Percentiles rank a stretch among this genome's conserved stretches.
Conservation (phyloP, 1,284 basidiomycete genomes). For the Hortiboletus rubellus region DNA sequence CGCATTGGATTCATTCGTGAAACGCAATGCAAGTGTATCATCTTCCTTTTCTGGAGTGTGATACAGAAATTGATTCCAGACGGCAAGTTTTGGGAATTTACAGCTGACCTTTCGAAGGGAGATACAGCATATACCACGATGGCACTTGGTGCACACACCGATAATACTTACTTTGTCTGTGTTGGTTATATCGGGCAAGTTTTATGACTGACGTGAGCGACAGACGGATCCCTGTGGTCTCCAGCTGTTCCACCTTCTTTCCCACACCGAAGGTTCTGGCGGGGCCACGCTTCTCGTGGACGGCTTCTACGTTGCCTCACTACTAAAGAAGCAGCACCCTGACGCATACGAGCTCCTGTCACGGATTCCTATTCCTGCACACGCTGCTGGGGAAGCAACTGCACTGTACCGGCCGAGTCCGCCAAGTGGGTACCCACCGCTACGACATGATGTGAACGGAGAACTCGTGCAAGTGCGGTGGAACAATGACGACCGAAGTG, state of each 20-base stretch:
- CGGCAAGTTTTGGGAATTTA: conserved; percentile 97
- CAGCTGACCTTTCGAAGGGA: conserved; percentile 86
- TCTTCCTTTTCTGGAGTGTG: conserved; percentile 3
- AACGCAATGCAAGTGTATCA: conserved; percentile 72
- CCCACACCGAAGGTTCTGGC: conserved; percentile 79
- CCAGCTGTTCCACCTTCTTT: conserved; percentile 93
- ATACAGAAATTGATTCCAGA: conserved; percentile 46
- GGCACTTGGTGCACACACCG: conserved; percentile 89
- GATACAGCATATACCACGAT: conserved; percentile 92
- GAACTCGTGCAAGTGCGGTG: conserved; percentile 82
- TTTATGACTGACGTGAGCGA: conserved; percentile 15
- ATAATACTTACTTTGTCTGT: conserved; percentile 89
- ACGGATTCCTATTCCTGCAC: conserved; percentile 71
- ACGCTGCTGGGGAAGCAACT: conserved; percentile 82
- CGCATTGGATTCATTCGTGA: conserved; percentile 89
- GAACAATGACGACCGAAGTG: conserved; percentile 95
- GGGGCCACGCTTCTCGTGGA: conserved; percentile 92
- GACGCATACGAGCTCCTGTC: conserved; percentile 74
- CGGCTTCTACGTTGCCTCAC: conserved; percentile 87
- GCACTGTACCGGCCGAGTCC: conserved; percentile 66
- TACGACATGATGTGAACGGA: conserved; percentile 60
- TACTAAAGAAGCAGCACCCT: conserved; percentile 75
- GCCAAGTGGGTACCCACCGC: conserved; percentile 61
- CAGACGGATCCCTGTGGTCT: conserved; percentile 91
- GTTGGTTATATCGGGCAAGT: neutral